Base-by-base conservation (phyloP, 176 grass and related monocot species). In the Raddia guianensis region DNA sequence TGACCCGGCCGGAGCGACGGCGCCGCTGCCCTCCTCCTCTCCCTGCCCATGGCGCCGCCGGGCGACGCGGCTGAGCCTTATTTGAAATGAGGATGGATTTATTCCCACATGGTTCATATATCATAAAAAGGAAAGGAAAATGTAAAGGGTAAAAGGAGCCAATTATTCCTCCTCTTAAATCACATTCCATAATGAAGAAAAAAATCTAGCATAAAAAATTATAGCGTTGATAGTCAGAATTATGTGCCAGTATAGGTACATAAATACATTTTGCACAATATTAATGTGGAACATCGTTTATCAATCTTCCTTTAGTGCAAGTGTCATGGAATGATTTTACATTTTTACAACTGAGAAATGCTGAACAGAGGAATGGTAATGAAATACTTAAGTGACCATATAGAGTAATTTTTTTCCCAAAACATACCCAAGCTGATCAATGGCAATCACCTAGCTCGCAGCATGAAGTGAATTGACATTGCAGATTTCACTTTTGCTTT, bases 341-440 rank as follows among this genome's bases (percentile, higher is more conserved):
- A 9, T 47, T 68, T 10, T 12, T 45, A 55, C 42, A 69, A 34
- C 9, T 59, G 66, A 60, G 78, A 70, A 80, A 80, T 5, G 69
- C 7, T 12, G 37, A 46, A 2, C 12, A 80, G 27, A 19, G 20
- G 20, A 70, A 70, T 11, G n/a, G 77, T 46, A 27, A 33, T 2
- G 27, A 76, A 62, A 48, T 76, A 62, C 19, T 68, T 59, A 8
- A 34, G 46, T n/a, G 20, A 0, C n/a, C 19, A 68, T 19, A 47
- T 12, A 18, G 3, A 70, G 42, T 21, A 59, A 59, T 35, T 37
- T 33, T 82, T n/a, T 27, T 42, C 15, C 35, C 57, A 85, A 63
- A 84, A 80, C 89, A 89, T 85, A 94, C 95, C 95, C 95, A 68
- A 98, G 88, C 70, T 98, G 95, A 80, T 98, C 95, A 50, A 98